Conservation (phyloP, 1,284 basidiomycete genomes). For the Marasmius oreades region DNA sequence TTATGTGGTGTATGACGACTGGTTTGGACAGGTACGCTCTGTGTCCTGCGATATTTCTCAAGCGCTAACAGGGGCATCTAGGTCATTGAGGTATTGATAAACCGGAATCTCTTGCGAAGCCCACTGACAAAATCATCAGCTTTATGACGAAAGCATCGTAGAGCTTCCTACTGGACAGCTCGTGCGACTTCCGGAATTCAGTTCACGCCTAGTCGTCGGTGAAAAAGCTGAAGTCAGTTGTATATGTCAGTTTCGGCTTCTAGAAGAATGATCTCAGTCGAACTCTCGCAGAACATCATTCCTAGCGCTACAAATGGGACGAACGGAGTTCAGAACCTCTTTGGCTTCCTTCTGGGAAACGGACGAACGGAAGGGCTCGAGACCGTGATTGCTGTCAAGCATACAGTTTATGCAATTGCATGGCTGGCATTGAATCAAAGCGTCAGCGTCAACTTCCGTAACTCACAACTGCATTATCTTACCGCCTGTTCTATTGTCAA, state of each 20-base stretch:
- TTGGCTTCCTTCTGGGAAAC: constrained; percentile 43
- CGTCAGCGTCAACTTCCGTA: constrained; percentile 37
- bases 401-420: constrained; percentile 76
- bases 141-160: constrained; percentile 60
- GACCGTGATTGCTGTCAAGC: constrained; percentile 72
- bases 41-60: not conserved
- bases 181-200: constrained; percentile 72
- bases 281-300: constrained; percentile 54
- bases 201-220: constrained; percentile 66
- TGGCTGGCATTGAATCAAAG: constrained; percentile 91
- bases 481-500: constrained; percentile 11
- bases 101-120: not conserved
- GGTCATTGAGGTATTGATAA: constrained; percentile 31
- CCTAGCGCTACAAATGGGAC: constrained; percentile 43
- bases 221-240: constrained; percentile 62
- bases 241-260: constrained; percentile 6
- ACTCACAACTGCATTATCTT: not conserved
- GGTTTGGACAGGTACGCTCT: constrained; percentile 79
- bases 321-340: constrained; percentile 35
- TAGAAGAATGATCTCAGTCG: constrained; percentile 7
- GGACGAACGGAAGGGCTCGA: constrained; percentile 44
- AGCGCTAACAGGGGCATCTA: constrained; percentile 12
- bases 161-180: constrained; percentile 54
- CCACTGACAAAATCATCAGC: constrained; percentile 2
- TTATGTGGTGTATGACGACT: constrained; percentile 79